Percentiles rank a stretch among this genome's conserved stretches.
Conservation (phyloP, 2,329 filamentous ascomycete species). For the Trichoderma cornu-damae region DNA sequence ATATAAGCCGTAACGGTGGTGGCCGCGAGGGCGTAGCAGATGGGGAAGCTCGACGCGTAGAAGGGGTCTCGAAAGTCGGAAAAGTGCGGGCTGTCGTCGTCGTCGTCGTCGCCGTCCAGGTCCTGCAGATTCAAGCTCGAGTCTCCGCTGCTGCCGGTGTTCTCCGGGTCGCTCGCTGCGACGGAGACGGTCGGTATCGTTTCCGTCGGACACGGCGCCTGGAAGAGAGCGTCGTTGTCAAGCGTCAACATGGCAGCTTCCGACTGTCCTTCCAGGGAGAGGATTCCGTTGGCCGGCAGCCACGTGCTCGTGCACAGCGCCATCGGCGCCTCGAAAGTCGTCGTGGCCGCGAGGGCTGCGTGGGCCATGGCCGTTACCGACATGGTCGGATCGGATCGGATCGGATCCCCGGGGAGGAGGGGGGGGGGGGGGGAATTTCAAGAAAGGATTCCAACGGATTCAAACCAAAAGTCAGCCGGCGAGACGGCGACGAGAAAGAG, state of each 20-base stretch:
- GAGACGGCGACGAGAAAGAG: conserved; percentile 15
- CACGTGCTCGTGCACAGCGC: conserved; percentile 39
- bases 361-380: conserved; percentile 1
- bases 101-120: background rate
- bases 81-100: conserved; percentile 15
- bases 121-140: conserved; percentile 25
- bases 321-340: conserved; percentile 28
- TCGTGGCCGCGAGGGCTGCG: conserved; percentile 23
- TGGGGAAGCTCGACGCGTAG: conserved; percentile 87
- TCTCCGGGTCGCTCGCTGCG: conserved; percentile 35
- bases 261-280: conserved; percentile 45
- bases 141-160: background rate
- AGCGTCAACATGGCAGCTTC: conserved; percentile 50
- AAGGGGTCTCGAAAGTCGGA: conserved; percentile 79
- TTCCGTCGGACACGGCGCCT: conserved; percentile 31
- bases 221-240: conserved; percentile 53
- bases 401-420: too few species aligned
- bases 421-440: too few species aligned
- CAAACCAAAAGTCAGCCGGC: conserved; percentile 5
- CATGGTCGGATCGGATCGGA: background rate
- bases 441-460: background rate
- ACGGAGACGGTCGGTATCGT: conserved; percentile 23
- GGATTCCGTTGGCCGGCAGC: conserved; percentile 41
- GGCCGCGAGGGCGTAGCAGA: conserved; percentile 86
- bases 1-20: conserved; percentile 89